Conservation (phyloP, 805 yeast species). For the Saturnispora diversa region DNA sequence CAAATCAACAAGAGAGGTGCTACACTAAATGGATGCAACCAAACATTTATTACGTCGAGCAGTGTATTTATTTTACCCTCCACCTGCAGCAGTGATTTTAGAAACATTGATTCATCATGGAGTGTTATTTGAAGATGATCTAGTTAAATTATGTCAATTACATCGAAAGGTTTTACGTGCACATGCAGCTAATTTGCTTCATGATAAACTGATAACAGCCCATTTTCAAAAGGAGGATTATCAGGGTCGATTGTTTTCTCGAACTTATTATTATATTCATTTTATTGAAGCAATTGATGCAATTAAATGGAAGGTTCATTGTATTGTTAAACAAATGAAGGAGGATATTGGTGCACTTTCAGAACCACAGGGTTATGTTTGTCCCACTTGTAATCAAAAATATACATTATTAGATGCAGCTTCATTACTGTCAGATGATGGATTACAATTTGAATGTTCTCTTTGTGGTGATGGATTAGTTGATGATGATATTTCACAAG, state of each 20-base stretch:
- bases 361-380: slow-evolving; percentile 89
- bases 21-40: slow-evolving; percentile 14
- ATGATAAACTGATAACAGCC: slow-evolving; percentile 68
- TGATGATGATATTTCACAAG: slow-evolving; percentile 84
- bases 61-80: slow-evolving; percentile 78
- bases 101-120: slow-evolving; percentile 86
- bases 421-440: slow-evolving; percentile 69
- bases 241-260: slow-evolving; percentile 61
- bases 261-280: slow-evolving; percentile 74
- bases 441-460: slow-evolving; percentile 74
- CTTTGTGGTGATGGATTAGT: slow-evolving; percentile 68
- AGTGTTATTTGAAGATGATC: slow-evolving; percentile 87
- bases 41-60: slow-evolving; percentile 59
- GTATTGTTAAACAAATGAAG: slow-evolving; percentile 68
- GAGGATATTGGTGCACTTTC: slow-evolving; percentile 78
- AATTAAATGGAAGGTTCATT: slow-evolving; percentile 92
- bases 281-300: slow-evolving; percentile 92
- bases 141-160: slow-evolving; percentile 70
- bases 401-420: slow-evolving; percentile 85
- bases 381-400: slow-evolving; percentile 76
- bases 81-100: slow-evolving; percentile 71
- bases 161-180: slow-evolving; percentile 82
- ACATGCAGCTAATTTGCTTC: slow-evolving; percentile 69
- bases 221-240: slow-evolving; percentile 68
- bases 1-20: too few species aligned